Evolutionary conservation across 2,329 filamentous ascomycete species (phyloP).

Genomic region (Sclerotinia spermophila): DNA sequence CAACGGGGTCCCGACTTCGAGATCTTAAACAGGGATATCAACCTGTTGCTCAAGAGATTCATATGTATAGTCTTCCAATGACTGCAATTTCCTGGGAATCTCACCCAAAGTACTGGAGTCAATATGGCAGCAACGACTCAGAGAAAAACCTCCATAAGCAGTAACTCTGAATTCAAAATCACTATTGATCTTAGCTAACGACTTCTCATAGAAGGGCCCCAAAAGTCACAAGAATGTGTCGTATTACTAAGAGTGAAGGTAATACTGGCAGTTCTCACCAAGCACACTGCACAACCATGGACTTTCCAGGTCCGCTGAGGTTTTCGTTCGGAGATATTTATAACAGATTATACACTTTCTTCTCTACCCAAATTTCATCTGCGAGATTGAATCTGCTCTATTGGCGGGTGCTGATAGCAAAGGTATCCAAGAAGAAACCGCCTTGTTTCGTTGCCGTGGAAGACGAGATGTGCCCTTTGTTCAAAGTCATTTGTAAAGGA

Average conservation of each 20-base stretch:
- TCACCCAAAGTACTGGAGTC: not conserved
- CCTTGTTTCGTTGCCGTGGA: not conserved
- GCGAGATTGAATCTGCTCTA: not conserved
- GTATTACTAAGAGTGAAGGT: not conserved
- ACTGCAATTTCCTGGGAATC: not conserved
- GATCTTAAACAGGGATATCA: not conserved
- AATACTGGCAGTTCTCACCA: not conserved
- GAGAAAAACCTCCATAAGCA: not conserved
- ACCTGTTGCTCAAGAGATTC: not conserved
- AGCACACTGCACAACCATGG: not conserved
- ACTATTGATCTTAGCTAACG: not conserved
- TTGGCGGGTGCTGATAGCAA: not conserved
- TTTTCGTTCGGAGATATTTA: not conserved
- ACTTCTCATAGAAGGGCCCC: not conserved
- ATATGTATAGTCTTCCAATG: not conserved
- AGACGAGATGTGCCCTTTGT: not conserved
- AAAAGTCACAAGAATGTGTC: not conserved
- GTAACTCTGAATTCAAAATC: not conserved
- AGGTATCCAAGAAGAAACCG: not conserved
- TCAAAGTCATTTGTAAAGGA: not conserved
- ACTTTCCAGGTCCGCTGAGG: no score
- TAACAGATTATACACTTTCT: not conserved
- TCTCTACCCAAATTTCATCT: no score
- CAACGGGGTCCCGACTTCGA: not conserved
- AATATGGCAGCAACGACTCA: not conserved